Conservation (phyloP, 1,284 basidiomycete genomes). For the Pascua sp. region DNA sequence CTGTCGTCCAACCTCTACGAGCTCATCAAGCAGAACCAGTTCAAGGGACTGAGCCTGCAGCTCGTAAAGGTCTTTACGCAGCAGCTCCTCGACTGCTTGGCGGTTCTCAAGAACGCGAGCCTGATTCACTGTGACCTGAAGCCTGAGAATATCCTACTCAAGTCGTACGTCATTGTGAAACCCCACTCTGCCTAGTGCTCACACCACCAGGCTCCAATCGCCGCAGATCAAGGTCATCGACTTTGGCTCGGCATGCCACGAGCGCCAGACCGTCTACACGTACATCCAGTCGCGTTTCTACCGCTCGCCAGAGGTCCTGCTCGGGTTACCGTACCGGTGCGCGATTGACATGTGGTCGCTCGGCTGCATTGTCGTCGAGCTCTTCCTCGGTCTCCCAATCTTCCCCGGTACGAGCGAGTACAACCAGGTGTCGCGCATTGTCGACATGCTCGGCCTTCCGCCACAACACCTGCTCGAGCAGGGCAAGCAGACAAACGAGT, state of each 20-base stretch:
- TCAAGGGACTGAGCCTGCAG: slow-evolving; percentile 93
- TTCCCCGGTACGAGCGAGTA: slow-evolving; percentile 99
- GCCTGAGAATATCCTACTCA: slow-evolving; percentile 91
- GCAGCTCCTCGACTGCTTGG: slow-evolving; percentile 87
- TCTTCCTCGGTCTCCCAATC: slow-evolving; percentile 98
- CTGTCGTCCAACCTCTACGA: slow-evolving; percentile 98
- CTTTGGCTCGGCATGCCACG: slow-evolving; percentile 97
- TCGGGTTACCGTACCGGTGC: slow-evolving; percentile 91
- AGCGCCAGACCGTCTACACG: slow-evolving; percentile 97
- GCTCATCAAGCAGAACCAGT: slow-evolving; percentile 99
- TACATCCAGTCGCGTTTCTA: slow-evolving; percentile 99
- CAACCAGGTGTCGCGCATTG: slow-evolving; percentile 92
- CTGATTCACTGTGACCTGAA: slow-evolving; percentile 98
- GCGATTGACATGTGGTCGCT: slow-evolving; percentile 98
- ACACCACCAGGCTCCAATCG: slow-evolving; percentile 71
- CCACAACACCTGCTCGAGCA: slow-evolving; percentile 90
- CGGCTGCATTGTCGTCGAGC: slow-evolving; percentile 94
- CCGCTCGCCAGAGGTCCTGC: slow-evolving; percentile 94
- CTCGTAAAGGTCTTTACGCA: slow-evolving; percentile 97
- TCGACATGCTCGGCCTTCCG: slow-evolving; percentile 94
- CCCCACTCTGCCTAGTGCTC: slow-evolving; percentile 2
- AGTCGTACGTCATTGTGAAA: slow-evolving; percentile 63
- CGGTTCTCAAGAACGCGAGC: slow-evolving; percentile 88
- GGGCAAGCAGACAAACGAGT: slow-evolving; percentile 92
- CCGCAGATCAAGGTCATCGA: slow-evolving; percentile 99